These are phyloP conservation scores for Ophiostoma pallidulum DNA, from an alignment of 2,329 filamentous ascomycete species.

Conservation along the genomic window DNA sequence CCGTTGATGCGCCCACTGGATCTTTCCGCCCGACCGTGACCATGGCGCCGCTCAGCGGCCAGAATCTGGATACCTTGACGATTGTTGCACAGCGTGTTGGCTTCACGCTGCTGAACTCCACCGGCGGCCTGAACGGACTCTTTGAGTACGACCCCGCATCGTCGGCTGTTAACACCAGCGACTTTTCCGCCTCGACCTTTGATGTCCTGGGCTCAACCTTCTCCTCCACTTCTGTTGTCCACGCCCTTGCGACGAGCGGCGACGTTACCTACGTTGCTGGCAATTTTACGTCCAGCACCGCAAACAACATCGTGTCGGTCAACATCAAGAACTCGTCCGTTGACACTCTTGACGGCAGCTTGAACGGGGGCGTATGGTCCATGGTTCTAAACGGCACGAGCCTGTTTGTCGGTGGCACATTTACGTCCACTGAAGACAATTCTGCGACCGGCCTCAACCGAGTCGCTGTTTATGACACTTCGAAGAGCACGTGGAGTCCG, in stretches of 20 bases:
- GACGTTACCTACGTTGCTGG: conserved; percentile 69
- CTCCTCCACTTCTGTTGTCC: conserved; percentile 56
- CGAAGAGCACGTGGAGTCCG: conserved; percentile 60
- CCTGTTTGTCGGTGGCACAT: conserved; percentile 77
- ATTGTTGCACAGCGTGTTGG: conserved; percentile 85
- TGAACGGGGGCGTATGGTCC: conserved; percentile 69
- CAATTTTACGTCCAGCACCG: conserved; percentile 63
- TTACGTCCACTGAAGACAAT: conserved; percentile 61
- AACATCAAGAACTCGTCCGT: conserved; percentile 51
- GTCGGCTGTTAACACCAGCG: conserved; percentile 45
- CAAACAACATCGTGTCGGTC: conserved; percentile 71
- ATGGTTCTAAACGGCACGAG: conserved; percentile 57
- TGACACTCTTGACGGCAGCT: conserved; percentile 56
- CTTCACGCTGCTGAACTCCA: conserved; percentile 64
- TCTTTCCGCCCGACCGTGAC: conserved; percentile 76
- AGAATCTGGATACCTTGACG: conserved; percentile 53
- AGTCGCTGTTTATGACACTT: conserved; percentile 65
- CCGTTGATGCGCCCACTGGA: conserved; percentile 63
- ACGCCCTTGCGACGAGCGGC: conserved; percentile 54
- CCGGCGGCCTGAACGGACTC: conserved; percentile 75
- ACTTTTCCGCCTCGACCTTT: conserved; percentile 64
- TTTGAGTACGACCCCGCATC: conserved; percentile 74
- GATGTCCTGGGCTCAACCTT: conserved; percentile 68
- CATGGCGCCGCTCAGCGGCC: conserved; percentile 57
- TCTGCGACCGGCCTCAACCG: conserved; percentile 58